These are phyloP conservation scores for Oryza australiensis DNA, from an alignment of 176 grass and related monocot genomes.

Conservation along the genomic window DNA sequence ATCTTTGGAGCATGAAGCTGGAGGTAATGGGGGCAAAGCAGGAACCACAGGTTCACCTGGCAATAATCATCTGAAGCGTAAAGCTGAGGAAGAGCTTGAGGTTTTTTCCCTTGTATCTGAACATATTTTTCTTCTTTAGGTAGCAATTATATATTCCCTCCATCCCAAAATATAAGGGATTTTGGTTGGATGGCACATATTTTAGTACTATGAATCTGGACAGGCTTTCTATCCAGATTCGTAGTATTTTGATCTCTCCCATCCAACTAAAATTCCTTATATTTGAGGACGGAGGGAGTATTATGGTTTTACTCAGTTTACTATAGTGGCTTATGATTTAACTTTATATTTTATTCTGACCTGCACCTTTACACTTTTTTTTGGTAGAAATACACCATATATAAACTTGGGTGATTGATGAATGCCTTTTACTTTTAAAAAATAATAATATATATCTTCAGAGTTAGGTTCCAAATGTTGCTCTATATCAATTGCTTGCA, in stretches of 20 bases:
- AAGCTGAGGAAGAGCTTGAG: conserved; percentile 65
- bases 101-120: conserved; percentile 32
- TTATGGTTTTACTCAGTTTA: background rate
- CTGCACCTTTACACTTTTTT: background rate
- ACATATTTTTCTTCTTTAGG: background rate
- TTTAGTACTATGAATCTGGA: no score
- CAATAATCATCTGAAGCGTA: conserved; percentile 41
- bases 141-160: background rate
- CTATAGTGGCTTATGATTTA: background rate
- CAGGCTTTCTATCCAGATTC: no score
- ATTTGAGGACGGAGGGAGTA: no score
- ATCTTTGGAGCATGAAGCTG: conserved; percentile 25
- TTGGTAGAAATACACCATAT: background rate
- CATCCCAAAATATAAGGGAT: no score
- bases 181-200: no score
- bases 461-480: background rate
- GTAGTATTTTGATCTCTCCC: no score
- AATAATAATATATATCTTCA: background rate
- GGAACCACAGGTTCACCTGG: background rate
- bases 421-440: background rate
- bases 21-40: conserved; percentile 36
- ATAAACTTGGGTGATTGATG: background rate
- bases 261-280: no score
- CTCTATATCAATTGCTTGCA: background rate
- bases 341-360: background rate